These are phyloP conservation scores for Phytopythium litorale DNA, from an alignment of 352 stramenopile species.

Conservation along the genomic window DNA sequence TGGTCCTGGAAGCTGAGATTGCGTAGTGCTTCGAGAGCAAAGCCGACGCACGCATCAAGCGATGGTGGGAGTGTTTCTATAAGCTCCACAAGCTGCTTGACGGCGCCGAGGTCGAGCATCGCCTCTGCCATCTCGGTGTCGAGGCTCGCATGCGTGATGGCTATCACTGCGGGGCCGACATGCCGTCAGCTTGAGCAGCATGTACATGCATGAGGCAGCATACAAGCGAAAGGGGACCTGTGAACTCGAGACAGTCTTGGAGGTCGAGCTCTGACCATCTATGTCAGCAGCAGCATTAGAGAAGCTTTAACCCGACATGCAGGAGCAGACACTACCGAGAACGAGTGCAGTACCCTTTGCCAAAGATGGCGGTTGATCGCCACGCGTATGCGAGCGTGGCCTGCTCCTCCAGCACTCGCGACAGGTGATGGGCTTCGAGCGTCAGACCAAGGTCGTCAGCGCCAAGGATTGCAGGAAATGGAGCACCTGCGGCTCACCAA, in stretches of 20 bases:
- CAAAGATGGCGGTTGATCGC: slow-evolving; percentile 9
- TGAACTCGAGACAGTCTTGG: slow-evolving; percentile 51
- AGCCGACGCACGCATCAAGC: slow-evolving; percentile 14
- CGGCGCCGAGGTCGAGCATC: slow-evolving; percentile 30
- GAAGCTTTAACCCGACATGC: neutral
- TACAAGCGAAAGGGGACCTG: slow-evolving; percentile 17
- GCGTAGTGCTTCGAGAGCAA: slow-evolving; percentile 39
- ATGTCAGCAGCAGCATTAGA: neutral
- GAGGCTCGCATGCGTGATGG: slow-evolving; percentile 54
- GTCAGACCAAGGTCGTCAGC: neutral
- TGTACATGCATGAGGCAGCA: neutral
- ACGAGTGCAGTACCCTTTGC: neutral
- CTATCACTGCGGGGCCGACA: slow-evolving; percentile 33
- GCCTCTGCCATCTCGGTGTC: slow-evolving; percentile 40
- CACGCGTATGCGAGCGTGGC: slow-evolving; percentile 33
- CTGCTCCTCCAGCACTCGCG: slow-evolving; percentile 52
- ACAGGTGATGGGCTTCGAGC: slow-evolving; percentile 37
- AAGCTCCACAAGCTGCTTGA: slow-evolving; percentile 27
- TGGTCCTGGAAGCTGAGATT: slow-evolving; percentile 41
- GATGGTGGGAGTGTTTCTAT: slow-evolving; percentile 17
- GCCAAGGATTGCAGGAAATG: neutral
- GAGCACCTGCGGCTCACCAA: slow-evolving; percentile 23
- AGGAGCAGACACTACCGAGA: neutral
- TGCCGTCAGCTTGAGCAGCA: neutral
- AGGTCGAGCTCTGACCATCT: slow-evolving; percentile 51